These are phyloP conservation scores for Przewalskia tangutica DNA, from an alignment of 257 asterid genomes.

Conservation along the genomic window DNA sequence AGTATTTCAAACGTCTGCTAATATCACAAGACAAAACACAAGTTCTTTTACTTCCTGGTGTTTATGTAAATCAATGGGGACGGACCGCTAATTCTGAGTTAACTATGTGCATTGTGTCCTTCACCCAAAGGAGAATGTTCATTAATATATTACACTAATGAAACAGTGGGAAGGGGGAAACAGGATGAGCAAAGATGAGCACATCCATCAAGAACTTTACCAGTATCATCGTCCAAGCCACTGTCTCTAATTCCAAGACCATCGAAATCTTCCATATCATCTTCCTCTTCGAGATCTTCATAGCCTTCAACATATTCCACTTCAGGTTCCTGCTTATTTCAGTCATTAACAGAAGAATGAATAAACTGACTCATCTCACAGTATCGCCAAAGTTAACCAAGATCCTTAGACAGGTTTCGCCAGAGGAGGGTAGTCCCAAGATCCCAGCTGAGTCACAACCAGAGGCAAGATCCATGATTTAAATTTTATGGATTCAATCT, in stretches of 20 bases:
- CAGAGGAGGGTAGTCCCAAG: background rate
- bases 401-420: background rate
- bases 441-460: no score
- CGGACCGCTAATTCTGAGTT: background rate
- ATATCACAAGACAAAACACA: background rate
- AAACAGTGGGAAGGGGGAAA: background rate
- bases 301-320: slow-evolving; percentile 83
- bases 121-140: background rate
- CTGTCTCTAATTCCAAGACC: slow-evolving; percentile 26
- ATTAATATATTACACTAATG: background rate
- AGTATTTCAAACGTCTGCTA: background rate
- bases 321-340: slow-evolving; percentile 40
- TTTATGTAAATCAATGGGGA: background rate
- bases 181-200: background rate
- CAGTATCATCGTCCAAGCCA: slow-evolving; percentile 27
- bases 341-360: slow-evolving; percentile 10
- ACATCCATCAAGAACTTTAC: slow-evolving; percentile 18
- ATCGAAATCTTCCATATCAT: slow-evolving; percentile 78
- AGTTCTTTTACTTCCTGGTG: background rate
- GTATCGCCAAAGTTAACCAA: background rate
- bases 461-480: no score
- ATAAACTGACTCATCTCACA: background rate
- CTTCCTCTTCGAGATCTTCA: slow-evolving; percentile 90
- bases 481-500: no score
- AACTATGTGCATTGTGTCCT: background rate